A percentile compares a stretch with the other conserved stretches of the same genome.
phyloP scores from a whole-genome alignment of 192 early-diverging fungal species.

The Backusella luteola region DNA sequence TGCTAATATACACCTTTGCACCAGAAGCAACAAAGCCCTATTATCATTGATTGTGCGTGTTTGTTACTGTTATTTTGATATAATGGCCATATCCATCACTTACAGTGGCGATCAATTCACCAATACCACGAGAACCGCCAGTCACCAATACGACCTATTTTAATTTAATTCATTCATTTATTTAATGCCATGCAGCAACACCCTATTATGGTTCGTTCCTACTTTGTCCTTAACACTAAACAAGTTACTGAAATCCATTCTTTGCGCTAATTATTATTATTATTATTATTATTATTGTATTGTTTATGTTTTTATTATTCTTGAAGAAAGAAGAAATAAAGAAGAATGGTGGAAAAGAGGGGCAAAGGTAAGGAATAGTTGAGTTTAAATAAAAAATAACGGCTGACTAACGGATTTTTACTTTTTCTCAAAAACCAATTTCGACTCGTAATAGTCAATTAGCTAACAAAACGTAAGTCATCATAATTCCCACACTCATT shows the following conservation, averaged over 20 bases:
- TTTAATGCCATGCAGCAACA: not conserved
- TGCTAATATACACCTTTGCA: conserved; percentile 90
- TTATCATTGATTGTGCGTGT: not conserved
- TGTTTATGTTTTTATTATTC: not conserved
- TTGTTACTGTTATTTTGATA: too few relatives aligned
- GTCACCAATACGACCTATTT: conserved; percentile 69
- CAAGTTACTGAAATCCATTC: conserved; percentile 34
- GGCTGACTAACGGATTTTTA: not conserved
- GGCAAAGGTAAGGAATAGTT: not conserved
- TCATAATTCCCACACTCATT: not conserved
- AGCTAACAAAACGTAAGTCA: conserved; percentile 4
- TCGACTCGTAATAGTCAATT: conserved; percentile 10
- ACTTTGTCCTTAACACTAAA: conserved; percentile 75
- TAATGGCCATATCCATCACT: not conserved
- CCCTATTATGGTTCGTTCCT: not conserved
- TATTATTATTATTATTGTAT: not conserved
- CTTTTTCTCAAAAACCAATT: conserved; percentile 4
- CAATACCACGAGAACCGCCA: conserved; percentile 68
- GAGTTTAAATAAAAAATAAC: not conserved
- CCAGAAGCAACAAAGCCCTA: conserved; percentile 83
- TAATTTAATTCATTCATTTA: not conserved
- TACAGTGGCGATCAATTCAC: conserved; percentile 54
- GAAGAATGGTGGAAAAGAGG: not conserved
- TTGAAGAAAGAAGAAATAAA: not conserved
- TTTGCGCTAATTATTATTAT: not conserved